A percentile compares a stretch with the other conserved stretches of the same genome.
These are phyloP conservation scores for Fusarium napiforme DNA, from an alignment of 2,329 filamentous ascomycete genomes.

Conservation along the genomic window DNA sequence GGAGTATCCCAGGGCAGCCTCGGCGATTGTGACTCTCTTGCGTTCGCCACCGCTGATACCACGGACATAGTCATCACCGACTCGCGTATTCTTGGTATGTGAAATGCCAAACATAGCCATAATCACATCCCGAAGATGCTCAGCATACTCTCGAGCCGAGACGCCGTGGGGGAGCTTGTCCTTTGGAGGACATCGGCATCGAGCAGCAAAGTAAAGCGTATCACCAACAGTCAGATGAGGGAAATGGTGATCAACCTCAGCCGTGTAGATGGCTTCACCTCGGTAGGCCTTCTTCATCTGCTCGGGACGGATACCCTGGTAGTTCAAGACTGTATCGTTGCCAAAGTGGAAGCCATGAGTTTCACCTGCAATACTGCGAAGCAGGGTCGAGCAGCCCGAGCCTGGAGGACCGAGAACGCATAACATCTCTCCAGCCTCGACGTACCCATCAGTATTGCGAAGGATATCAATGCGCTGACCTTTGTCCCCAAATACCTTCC, in stretches of 20 bases:
- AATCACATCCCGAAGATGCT: constrained; percentile 72
- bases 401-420: constrained; percentile 76
- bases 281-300: constrained; percentile 80
- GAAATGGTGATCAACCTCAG: constrained; percentile 83
- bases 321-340: constrained; percentile 76
- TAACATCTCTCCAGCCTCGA: constrained; percentile 76
- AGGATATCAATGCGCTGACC: constrained; percentile 72
- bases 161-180: constrained; percentile 67
- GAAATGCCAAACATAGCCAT: constrained; percentile 77
- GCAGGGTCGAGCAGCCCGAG: constrained; percentile 79
- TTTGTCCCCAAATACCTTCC: constrained; percentile 61
- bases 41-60: constrained; percentile 63
- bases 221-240: constrained; percentile 78
- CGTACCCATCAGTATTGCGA: constrained; percentile 70
- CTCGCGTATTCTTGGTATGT: constrained; percentile 73
- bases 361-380: constrained; percentile 83
- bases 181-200: constrained; percentile 65
- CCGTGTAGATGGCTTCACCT: constrained; percentile 85
- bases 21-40: constrained; percentile 52
- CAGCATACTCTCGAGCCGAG: constrained; percentile 60
- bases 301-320: constrained; percentile 70
- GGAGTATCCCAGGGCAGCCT: constrained; percentile 48
- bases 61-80: constrained; percentile 76
- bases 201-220: constrained; percentile 78
- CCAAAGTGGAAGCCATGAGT: constrained; percentile 80